Evolutionary conservation across 2,329 filamentous ascomycete species (phyloP).

Genomic region (Colletotrichum simmondsii): DNA sequence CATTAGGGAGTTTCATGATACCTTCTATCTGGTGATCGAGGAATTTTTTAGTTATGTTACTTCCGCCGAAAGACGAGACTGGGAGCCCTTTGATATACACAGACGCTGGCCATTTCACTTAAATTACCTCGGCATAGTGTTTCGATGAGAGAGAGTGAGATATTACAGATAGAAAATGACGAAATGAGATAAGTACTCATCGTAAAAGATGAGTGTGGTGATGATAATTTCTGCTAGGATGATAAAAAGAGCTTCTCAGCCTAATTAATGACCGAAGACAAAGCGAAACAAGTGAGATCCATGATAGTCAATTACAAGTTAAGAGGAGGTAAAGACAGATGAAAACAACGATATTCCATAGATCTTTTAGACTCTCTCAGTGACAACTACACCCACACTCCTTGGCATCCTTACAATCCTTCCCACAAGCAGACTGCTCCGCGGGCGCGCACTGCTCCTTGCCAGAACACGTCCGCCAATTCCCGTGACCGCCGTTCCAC

Average conservation of each 20-base stretch:
- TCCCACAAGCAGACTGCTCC: background rate
- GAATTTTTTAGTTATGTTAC: rapidly evolving
- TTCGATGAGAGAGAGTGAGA: too few species aligned
- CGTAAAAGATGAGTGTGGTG: too few species aligned
- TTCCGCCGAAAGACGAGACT: too few species aligned
- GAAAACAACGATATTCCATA: background rate
- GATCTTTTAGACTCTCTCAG: background rate
- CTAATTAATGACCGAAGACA: background rate
- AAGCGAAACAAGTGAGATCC: background rate
- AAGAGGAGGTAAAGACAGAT: background rate
- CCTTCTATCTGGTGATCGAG: too few species aligned
- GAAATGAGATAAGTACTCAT: too few species aligned
- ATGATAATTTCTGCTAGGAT: too few species aligned
- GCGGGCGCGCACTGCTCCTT: background rate
- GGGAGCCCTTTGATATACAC: too few species aligned
- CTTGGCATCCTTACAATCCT: background rate
- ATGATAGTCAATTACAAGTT: background rate
- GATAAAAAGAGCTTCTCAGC: background rate
- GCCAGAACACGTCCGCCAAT: background rate
- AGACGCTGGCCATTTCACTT: too few species aligned
- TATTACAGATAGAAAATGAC: too few species aligned
- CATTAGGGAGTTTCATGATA: too few species aligned
- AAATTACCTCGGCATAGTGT: too few species aligned
- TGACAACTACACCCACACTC: background rate
- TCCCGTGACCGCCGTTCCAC: background rate